Conservation (phyloP, 352 stramenopile species). For the Aphanomyces stellatus region DNA sequence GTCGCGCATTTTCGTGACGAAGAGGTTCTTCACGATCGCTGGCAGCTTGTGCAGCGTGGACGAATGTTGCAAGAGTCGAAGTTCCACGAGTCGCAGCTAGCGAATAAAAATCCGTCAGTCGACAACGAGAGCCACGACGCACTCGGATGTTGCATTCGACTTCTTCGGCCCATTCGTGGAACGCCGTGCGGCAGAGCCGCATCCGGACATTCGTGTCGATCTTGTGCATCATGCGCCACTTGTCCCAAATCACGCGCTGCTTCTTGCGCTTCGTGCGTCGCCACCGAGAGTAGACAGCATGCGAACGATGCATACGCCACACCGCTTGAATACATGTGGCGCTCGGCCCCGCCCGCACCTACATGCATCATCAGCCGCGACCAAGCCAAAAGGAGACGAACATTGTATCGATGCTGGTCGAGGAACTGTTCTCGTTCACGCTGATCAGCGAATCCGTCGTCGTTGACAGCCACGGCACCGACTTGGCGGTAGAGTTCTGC, state of each 20-base stretch:
- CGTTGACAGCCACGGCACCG: not conserved
- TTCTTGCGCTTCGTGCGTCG: conserved; percentile 24
- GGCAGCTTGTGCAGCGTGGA: conserved; percentile 41
- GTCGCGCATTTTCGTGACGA: conserved; percentile 47
- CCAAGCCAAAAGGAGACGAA: not conserved
- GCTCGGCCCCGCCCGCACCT: not conserved
- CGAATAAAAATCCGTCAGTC: not conserved
- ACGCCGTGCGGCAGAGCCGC: conserved; percentile 30
- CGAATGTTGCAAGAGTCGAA: conserved; percentile 47
- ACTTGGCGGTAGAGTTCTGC: conserved; percentile 2
- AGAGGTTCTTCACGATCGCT: conserved; percentile 59
- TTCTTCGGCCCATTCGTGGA: conserved; percentile 38
- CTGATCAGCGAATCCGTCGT: not conserved
- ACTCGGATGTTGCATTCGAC: conserved; percentile 31
- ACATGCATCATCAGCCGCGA: not conserved
- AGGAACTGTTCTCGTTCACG: conserved; percentile 7
- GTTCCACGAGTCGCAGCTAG: conserved; percentile 47
- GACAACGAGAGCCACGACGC: not conserved
- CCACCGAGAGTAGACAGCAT: conserved; percentile 42
- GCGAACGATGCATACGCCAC: conserved; percentile 42
- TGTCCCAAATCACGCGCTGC: conserved; percentile 32
- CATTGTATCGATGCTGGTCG: not conserved
- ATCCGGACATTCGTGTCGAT: conserved; percentile 30
- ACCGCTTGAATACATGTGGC: conserved; percentile 39
- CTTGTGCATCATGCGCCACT: conserved; percentile 40